A percentile compares a stretch with the other conserved stretches of the same genome.
These are phyloP conservation scores for Boletus rubropictus DNA, from an alignment of 768 basidiomycete species.

Conservation along the genomic window DNA sequence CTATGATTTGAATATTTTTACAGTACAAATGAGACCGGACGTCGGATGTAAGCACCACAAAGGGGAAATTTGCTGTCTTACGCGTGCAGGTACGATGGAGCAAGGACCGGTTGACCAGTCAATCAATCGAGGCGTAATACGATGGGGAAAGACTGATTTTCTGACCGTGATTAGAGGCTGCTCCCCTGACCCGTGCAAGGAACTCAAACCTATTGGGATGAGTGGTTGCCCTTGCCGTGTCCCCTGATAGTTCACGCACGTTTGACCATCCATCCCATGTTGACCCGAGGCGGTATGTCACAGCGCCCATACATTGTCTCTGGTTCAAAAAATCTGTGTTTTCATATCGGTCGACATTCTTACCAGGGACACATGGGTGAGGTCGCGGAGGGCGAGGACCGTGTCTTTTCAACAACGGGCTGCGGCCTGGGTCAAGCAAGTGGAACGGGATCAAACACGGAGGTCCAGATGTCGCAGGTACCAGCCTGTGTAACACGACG, in stretches of 20 bases:
- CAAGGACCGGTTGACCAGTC: not conserved
- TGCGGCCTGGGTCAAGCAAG: not conserved
- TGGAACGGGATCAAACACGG: not conserved
- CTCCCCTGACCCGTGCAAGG: no score
- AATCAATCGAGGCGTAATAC: not conserved
- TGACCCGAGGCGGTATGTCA: not conserved
- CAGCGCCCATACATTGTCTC: not conserved
- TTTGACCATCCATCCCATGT: not conserved
- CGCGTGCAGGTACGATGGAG: no score
- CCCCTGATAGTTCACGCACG: no score
- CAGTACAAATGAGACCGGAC: not conserved
- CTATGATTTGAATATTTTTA: not conserved
- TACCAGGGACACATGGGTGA: not conserved
- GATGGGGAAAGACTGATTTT: no score
- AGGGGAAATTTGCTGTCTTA: not conserved
- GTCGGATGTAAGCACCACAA: not conserved
- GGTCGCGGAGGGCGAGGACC: no score
- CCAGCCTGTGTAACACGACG: no score
- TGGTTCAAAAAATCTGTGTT: not conserved
- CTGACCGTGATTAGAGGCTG: no score
- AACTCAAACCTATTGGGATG: not conserved
- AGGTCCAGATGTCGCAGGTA: not conserved
- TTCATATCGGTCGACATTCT: not conserved
- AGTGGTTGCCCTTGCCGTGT: not conserved
- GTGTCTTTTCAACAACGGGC: no score